Base-by-base conservation (phyloP, 2,329 filamentous ascomycete species). In the Pseudopyrenochaeta lycopersici region DNA sequence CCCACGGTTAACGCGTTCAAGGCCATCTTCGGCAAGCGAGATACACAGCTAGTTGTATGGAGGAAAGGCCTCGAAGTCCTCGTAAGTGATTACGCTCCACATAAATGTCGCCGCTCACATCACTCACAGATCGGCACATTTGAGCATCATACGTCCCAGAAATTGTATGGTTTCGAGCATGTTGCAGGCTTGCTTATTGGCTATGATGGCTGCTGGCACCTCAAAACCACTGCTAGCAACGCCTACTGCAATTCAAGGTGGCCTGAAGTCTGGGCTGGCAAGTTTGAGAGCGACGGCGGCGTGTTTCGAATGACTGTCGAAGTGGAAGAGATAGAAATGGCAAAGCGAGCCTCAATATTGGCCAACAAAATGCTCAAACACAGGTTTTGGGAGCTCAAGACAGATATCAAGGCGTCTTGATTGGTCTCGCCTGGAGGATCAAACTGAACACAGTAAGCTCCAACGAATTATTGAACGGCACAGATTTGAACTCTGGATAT, bases 21-120 rank as follows among this genome's bases (percentile, higher is more conserved):
- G 32, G 56, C 50, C 3, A 9, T 63, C 0, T 57, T 64, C 32
- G 49, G 60, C 1, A 60, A 56, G 21, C 45, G 42, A 17, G 46
- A 56, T 20, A 49, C 52, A 1, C 63, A 59, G 18, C 47, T 66
- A 0, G 58, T 67, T 1, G 41, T 67, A 9, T 66, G 64, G 61
- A 57, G 61, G 12, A 66, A 63, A 14, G 63, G 64, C 1, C 17
- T 54, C 1, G 61, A 65, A 7, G 61, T 61, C 38, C 53, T 67
- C 3, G 63, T 61, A 46, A 38, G 59, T 56, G 7, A n/a, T 23
- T 7, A 7, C 27, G n/a, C 21, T 46, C 17, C 7, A 12, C 21
- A n/a, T 20, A 5, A 23, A 11, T 21, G 5, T 23, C 1, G 4
- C 20, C 1, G 4, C 20, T 39, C 3, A 39, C n/a, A n/a, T 14